phyloP scores from a whole-genome alignment of 2,329 filamentous ascomycete genomes.

The Aureobasidium uvarum region DNA sequence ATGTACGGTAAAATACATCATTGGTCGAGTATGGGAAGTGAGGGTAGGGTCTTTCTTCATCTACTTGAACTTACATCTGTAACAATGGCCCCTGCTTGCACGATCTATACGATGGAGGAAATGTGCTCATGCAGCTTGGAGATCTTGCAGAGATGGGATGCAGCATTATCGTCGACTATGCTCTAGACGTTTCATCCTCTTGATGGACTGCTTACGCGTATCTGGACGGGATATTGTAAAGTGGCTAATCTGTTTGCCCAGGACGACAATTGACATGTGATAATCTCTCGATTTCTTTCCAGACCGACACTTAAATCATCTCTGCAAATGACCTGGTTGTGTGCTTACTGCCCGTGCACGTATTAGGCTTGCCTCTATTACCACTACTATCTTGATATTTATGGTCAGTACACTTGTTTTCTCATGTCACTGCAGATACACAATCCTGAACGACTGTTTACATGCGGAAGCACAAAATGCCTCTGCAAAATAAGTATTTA shows the following conservation, averaged over 20 bases:
- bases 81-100: background rate
- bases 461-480: too few species aligned
- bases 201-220: background rate
- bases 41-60: conserved; percentile 8
- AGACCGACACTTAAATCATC: background rate
- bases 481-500: background rate
- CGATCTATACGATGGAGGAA: conserved; percentile 4
- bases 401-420: background rate
- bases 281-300: background rate
- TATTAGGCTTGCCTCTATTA: background rate
- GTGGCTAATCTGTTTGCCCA: background rate
- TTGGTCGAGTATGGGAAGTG: background rate
- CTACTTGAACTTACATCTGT: conserved; percentile 9
- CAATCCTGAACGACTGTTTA: background rate
- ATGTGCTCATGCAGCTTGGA: background rate
- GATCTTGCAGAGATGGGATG: background rate
- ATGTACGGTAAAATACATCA: background rate
- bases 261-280: background rate
- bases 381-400: background rate
- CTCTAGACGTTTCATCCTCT: background rate
- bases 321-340: background rate
- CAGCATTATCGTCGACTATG: background rate
- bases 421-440: background rate
- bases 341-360: background rate
- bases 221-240: background rate